Conservation (phyloP, 768 basidiomycete genomes). For the Phanerochaete carnosa region DNA sequence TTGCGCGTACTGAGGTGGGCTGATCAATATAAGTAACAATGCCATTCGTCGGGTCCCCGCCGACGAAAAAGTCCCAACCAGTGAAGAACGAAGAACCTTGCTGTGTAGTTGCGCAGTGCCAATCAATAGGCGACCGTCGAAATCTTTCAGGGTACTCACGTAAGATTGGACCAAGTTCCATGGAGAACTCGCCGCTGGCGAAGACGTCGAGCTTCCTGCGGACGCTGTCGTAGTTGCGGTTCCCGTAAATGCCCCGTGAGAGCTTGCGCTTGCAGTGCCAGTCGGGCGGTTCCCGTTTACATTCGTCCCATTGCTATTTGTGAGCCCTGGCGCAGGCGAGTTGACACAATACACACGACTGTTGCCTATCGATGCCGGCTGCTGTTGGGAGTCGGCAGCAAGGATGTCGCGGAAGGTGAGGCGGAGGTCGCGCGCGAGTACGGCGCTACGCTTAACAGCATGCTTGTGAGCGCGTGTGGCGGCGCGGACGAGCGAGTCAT, state of each 20-base stretch:
- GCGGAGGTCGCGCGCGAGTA: slow-evolving; percentile 66
- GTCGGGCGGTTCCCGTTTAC: neutral
- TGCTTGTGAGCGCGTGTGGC: slow-evolving; percentile 47
- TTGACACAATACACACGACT: slow-evolving; percentile 35
- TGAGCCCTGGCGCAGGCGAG: slow-evolving; percentile 13
- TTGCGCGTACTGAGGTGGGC: slow-evolving; percentile 48
- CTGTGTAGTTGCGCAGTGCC: slow-evolving; percentile 30
- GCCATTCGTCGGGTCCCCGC: slow-evolving; percentile 76
- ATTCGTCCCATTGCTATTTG: slow-evolving; percentile 10
- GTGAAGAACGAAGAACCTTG: slow-evolving; percentile 75
- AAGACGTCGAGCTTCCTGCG: slow-evolving; percentile 7
- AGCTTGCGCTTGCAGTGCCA: neutral
- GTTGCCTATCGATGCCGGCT: slow-evolving; percentile 6
- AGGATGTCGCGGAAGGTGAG: slow-evolving; percentile 57
- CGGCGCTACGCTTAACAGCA: slow-evolving; percentile 56
- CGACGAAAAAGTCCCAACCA: slow-evolving; percentile 73
- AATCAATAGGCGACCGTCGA: neutral
- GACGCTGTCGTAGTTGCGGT: slow-evolving; percentile 5
- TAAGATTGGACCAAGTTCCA: slow-evolving; percentile 56
- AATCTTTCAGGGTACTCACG: slow-evolving; percentile 33
- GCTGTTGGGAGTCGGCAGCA: slow-evolving; percentile 20
- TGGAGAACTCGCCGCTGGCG: slow-evolving; percentile 14
- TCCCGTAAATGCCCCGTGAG: slow-evolving; percentile 3
- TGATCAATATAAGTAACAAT: slow-evolving; percentile 64
- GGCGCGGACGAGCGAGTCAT: slow-evolving; percentile 38